Base-by-base conservation (phyloP, 2,329 filamentous ascomycete species). In the Colletotrichum gloeosporioides region DNA sequence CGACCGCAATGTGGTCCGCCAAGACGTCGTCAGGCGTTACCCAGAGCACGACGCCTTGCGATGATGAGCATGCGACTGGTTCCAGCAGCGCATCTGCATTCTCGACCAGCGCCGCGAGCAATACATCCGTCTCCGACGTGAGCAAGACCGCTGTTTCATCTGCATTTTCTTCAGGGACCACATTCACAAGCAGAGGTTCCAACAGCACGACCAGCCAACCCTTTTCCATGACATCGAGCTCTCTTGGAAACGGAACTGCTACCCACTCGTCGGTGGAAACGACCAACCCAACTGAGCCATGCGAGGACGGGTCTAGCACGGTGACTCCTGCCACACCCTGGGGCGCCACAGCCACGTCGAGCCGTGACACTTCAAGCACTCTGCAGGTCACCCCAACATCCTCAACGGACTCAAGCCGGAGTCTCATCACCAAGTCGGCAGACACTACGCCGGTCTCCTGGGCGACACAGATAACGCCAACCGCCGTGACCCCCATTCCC, bases 391-490 rank as follows among this genome's bases (percentile, higher is more conserved):
- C 12, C 32, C 32, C 22, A 15, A n/a, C 32, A 25, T 22, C 29
- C 6, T 27, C 32, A 16, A 67, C 12, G 8, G 32, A 31, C 44
- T 25, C 65, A 10, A 22, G 18, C 18, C 27, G 18, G 13, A 16
- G 29, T 18, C 27, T 16, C 57, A 31, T 39, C 10, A 22, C 22
- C n/a, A 39, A 22, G 53, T 29, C 31, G 66, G 27, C 53, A n/a
- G 29, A n/a, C 18, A 55, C n/a, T 25, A 18, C 15, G 16, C n/a
- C 31, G 15, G 49, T 22, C 8, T 29, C 66, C 12, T 59, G 15
- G 66, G 16, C 15, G 16, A 67, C 32, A 55, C 74, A 71, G 16
- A 71, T 73, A 25, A 78, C 78, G 57, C 76, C 78, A n/a, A 53
- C 22, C 16, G 55, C 59, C 15, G n/a, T 22, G 15, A 34, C 49